A percentile compares a stretch with the other conserved stretches of the same genome.
These are phyloP conservation scores for Ichthyophthirius multifiliis DNA, from an alignment of 169 alveolate genomes.

Conservation along the genomic window DNA sequence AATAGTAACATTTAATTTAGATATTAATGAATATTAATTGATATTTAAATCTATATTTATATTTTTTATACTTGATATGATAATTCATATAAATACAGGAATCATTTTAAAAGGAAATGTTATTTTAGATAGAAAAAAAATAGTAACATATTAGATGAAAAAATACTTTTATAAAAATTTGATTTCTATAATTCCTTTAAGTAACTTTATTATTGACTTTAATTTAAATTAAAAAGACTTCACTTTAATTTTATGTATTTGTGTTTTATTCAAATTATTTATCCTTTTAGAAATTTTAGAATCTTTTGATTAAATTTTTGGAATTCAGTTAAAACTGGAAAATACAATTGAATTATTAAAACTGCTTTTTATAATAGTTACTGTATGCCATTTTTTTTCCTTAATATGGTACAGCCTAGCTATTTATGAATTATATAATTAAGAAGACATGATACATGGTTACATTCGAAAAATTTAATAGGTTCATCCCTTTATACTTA, in stretches of 20 bases:
- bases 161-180: not conserved
- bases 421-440: not conserved
- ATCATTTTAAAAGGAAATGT: not conserved
- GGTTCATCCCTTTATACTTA: not conserved
- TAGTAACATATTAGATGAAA: not conserved
- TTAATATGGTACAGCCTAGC: not conserved
- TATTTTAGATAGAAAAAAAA: not conserved
- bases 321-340: not conserved
- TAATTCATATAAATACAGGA: not conserved
- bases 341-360: not conserved
- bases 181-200: not conserved
- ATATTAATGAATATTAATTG: not conserved
- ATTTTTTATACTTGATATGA: not conserved
- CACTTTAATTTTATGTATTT: not conserved
- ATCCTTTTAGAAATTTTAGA: not conserved
- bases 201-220: not conserved
- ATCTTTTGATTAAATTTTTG: not conserved
- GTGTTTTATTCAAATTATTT: not conserved
- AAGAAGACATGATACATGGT: conserved; percentile 12
- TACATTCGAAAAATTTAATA: not conserved
- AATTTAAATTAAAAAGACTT: not conserved
- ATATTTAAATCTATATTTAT: not conserved
- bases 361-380: conserved; percentile 1
- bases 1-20: not conserved
- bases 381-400: conserved; percentile 18